Evolutionary conservation across 2,329 filamentous ascomycete genomes (phyloP).

Genomic region (Penicillium nordicum): DNA sequence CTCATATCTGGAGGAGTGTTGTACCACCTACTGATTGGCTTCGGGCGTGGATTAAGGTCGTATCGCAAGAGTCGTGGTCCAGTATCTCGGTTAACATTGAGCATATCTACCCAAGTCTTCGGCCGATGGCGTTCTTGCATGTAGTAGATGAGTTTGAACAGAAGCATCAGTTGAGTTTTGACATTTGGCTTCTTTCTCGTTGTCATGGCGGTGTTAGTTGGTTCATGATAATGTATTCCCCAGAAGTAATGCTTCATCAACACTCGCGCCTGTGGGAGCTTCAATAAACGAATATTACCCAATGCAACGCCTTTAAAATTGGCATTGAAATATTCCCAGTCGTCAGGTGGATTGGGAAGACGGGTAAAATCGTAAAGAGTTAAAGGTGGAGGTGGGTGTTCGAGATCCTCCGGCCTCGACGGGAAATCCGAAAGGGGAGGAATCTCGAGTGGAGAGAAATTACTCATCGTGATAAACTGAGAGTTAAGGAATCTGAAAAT

Average conservation of each 20-base stretch:
- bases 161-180: neutral
- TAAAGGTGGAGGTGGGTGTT: neutral
- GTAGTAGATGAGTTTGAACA: constrained; percentile 30
- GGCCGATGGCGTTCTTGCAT: constrained; percentile 20
- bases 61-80: constrained; percentile 32
- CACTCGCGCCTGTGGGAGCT: neutral
- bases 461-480: neutral
- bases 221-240: constrained; percentile 22
- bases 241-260: constrained; percentile 24
- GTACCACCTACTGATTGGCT: constrained; percentile 27
- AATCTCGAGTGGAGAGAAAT: neutral
- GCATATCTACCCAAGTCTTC: constrained; percentile 10
- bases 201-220: neutral
- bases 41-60: constrained; percentile 4
- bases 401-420: neutral
- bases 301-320: neutral
- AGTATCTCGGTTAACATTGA: constrained; percentile 23
- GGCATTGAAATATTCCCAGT: constrained; percentile 8
- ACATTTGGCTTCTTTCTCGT: neutral
- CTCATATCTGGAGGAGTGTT: constrained; percentile 8
- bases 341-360: constrained; percentile 9
- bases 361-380: constrained; percentile 4
- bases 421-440: neutral
- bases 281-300: neutral
- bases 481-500: neutral